Percentiles rank a stretch among this genome's conserved stretches.
phyloP scores from a whole-genome alignment of 2,329 filamentous ascomycete genomes.

The Pseudocercospora eumusae region DNA sequence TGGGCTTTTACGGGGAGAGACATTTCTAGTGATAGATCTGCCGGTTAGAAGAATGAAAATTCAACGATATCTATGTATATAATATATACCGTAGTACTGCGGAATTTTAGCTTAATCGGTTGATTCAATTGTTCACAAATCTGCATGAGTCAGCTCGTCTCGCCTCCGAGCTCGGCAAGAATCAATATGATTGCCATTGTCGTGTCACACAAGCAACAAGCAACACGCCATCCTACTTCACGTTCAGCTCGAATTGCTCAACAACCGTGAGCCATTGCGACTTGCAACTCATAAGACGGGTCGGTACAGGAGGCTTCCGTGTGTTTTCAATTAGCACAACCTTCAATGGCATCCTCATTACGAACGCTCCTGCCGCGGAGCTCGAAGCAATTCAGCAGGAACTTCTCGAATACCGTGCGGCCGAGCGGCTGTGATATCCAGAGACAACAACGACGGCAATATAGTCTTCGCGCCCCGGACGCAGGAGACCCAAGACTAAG shows the following conservation, averaged over 20 bases:
- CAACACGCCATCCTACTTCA: conserved; percentile 1
- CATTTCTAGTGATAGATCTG: no score
- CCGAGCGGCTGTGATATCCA: conserved; percentile 11
- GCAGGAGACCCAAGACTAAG: conserved; percentile 57
- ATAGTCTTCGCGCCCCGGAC: conserved; percentile 51
- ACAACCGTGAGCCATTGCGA: conserved; percentile 4
- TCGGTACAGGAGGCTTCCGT: background rate
- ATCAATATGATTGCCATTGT: no score
- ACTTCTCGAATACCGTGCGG: conserved; percentile 7
- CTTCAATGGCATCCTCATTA: conserved; percentile 24
- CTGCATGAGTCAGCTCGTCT: background rate
- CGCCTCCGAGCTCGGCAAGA: background rate
- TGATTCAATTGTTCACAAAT: background rate
- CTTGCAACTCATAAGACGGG: background rate
- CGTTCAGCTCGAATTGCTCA: background rate
- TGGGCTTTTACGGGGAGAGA: no score
- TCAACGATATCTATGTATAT: no score
- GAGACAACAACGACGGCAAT: conserved; percentile 14
- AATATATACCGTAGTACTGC: no score
- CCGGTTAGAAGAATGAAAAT: no score
- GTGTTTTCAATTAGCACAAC: background rate
- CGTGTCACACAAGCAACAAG: background rate
- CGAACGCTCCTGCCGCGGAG: conserved; percentile 25
- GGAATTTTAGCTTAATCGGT: no score
- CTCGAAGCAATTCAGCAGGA: conserved; percentile 1